phyloP scores from a whole-genome alignment of 2,329 filamentous ascomycete genomes.

The Trichoderma sp. region DNA sequence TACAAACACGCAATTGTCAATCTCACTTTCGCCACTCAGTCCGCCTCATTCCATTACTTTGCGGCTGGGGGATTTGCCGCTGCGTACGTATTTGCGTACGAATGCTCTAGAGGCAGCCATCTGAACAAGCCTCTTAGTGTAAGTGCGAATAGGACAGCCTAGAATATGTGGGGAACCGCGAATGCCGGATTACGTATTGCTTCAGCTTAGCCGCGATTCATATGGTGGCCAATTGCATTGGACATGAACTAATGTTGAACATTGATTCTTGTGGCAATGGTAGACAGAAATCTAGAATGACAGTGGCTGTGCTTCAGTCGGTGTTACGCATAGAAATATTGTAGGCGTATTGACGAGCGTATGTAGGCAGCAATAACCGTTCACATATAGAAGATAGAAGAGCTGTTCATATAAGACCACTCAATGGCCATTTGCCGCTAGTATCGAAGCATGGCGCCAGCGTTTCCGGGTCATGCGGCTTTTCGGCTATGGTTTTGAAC shows the following conservation, averaged over 20 bases:
- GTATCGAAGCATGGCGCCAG: background rate
- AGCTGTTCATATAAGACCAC: background rate
- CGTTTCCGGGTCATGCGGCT: background rate
- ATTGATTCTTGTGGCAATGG: background rate
- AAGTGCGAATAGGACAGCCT: background rate
- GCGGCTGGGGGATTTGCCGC: background rate
- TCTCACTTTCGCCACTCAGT: constrained; percentile 9
- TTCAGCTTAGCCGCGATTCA: background rate
- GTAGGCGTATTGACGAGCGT: background rate
- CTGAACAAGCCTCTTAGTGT: background rate
- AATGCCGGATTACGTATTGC: background rate
- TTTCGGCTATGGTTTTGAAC: constrained; percentile 20
- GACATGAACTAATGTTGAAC: background rate
- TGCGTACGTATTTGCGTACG: constrained; percentile 16
- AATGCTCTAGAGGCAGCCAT: constrained; percentile 13
- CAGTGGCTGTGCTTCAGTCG: background rate
- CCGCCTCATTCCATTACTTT: background rate
- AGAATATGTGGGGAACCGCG: background rate
- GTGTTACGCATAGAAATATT: background rate
- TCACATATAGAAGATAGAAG: background rate
- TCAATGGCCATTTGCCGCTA: background rate
- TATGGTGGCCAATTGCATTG: background rate
- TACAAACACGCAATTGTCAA: background rate
- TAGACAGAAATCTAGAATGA: background rate
- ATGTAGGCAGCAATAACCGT: background rate